Base-by-base conservation (phyloP, 2,329 filamentous ascomycete species). In the Diaporthe nobilis region DNA sequence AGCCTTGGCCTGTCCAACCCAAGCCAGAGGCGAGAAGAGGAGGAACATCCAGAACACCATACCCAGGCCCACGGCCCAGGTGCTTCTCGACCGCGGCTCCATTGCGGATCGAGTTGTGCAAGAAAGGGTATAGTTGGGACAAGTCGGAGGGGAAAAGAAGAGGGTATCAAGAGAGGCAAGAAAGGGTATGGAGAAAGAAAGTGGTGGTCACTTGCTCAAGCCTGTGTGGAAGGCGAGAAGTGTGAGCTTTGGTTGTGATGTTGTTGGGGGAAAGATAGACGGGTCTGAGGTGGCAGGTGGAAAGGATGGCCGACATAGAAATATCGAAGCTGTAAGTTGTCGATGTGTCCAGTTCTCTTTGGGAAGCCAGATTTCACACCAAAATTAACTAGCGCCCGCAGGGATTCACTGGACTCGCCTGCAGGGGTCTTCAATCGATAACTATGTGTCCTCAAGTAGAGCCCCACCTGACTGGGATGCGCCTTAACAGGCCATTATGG, bases 31-130 rank as follows among this genome's bases (percentile, higher is more conserved):
- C 79, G 94, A 92, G 82, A 99, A 94, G 80, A 98, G 92, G 79
- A 98, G 92, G 84, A 95, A 92, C 82, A 98, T 93, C 89, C 98
- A 98, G 88, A 96, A 93, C 86, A 98, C 89, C 84, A 97, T 88
- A 91, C 95, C 95, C 90, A 98, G 89, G 92, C 93, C 88, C 37
- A 78, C 72, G 78, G 78, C 78, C 77, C 78, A 71, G 78, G 75
- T 73, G 74, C 75, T 78, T 76, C 77, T 78, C 70, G 77, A 76
- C 71, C 78, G 73, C 58, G 78, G 75, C 78, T 78, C 77, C 78
- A 78, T 78, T 34, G 67, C 73, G 73, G 73, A 28, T 61, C 67
- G 71, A 76, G 71, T 44, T 76, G 42, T 76, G 68, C 31, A 20
- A n/a, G n/a, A n/a, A 53, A 55, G 10, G 44, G 65, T 65, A 68